Base-by-base conservation (phyloP, 1,284 basidiomycete genomes). In the Cryptococcus sp. region DNA sequence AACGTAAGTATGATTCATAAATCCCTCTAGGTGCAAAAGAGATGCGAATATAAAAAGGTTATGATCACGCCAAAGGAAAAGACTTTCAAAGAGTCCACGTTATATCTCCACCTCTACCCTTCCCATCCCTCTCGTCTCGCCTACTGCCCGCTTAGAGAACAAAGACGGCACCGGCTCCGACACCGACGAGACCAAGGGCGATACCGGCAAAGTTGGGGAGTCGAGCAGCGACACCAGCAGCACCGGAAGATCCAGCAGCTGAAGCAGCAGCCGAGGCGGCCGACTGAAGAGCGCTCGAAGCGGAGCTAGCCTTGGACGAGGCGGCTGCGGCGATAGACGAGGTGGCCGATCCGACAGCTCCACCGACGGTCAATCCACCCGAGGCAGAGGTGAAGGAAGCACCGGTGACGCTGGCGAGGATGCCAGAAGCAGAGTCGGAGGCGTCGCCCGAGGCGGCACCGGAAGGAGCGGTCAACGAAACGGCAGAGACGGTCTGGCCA, bases 91-190 rank as follows among this genome's bases (percentile, higher is more conserved):
- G 7, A 18, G 28, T 31, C 28, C 28, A 31, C 28, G 28, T 14
- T 31, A 7, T 14, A 31, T 14, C 28, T 14, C 9, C 28, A 7
- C 28, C 14, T 31, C 28, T 7, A 7, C 28, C 7, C 28, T 14
- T 7, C 14, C 28, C 7, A 31, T 7, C 14, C 28, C 14, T 7
- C 28, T 31, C 28, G 9, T 31, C 34, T 36, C 34, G 7, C 6
- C 34, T 11, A 7, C 28, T 7, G 7, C 26, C 21, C 36, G 43
- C 37, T 50, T 52, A 57, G 22, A 54, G 51, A 40, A 51, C 40
- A 43, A 54, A 43, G 24, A 49, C 52, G n/a, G 52, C 54, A 24
- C 60, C 60, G 21, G 51, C 58, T n/a, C 48, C 58, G 24, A 56
- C 44, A 47, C 51, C 56, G 48, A 54, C 50, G 26, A 58, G 35